These are phyloP conservation scores for Strobilomyces echinocephalus DNA, from an alignment of 768 basidiomycete species.

Conservation along the genomic window DNA sequence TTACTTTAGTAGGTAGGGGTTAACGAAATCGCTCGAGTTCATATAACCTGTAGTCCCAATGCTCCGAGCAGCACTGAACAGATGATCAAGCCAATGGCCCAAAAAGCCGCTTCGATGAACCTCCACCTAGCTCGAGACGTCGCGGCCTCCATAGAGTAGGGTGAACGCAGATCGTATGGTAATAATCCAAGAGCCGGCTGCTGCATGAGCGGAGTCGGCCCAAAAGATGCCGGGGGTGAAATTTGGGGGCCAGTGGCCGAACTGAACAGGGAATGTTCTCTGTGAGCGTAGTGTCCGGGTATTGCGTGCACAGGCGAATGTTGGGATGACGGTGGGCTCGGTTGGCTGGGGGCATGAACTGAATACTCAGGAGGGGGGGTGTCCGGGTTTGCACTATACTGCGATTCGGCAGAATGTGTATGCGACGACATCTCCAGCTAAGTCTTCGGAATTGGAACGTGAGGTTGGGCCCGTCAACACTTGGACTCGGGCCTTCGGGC, in stretches of 20 bases:
- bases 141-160: slow-evolving; percentile 36
- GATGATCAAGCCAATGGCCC: slow-evolving; percentile 33
- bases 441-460: neutral
- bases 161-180: slow-evolving; percentile 40
- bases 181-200: slow-evolving; percentile 32
- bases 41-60: slow-evolving; percentile 10
- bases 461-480: neutral
- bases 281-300: slow-evolving; percentile 13
- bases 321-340: slow-evolving; percentile 15
- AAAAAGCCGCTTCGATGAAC: slow-evolving; percentile 38
- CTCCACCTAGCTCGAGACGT: slow-evolving; percentile 38
- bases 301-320: slow-evolving; percentile 11
- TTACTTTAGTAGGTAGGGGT: neutral
- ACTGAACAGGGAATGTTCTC: slow-evolving; percentile 15
- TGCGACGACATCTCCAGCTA: slow-evolving; percentile 12
- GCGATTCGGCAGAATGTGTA: slow-evolving; percentile 13
- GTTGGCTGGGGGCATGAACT: slow-evolving; percentile 14
- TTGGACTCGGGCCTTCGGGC: neutral
- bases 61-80: slow-evolving; percentile 27
- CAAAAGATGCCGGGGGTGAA: slow-evolving; percentile 22
- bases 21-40: neutral
- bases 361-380: slow-evolving; percentile 29
- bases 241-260: slow-evolving; percentile 14
- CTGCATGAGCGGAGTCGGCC: slow-evolving; percentile 40
- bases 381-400: slow-evolving; percentile 23